Evolutionary conservation across 2,329 filamentous ascomycete species (phyloP).

Genomic region (Lasiodiplodia gonubiensis): DNA sequence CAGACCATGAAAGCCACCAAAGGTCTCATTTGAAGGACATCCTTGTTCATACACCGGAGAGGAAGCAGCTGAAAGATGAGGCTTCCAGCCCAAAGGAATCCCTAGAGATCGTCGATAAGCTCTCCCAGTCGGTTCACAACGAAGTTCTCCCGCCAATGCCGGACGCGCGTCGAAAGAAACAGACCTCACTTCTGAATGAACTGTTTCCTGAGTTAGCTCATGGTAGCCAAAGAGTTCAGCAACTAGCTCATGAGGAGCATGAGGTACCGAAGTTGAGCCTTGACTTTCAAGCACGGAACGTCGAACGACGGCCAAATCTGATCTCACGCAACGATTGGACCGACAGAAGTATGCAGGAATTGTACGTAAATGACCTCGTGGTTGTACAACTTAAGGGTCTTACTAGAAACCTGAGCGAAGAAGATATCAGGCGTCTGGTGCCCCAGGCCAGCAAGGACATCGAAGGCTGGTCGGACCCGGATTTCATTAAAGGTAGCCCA

Average conservation of each 20-base stretch:
- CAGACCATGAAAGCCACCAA: neutral
- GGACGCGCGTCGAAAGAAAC: neutral
- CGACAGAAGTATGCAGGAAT: neutral
- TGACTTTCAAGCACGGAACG: neutral
- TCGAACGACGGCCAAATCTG: neutral
- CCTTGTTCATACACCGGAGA: neutral
- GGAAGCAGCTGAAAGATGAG: no score
- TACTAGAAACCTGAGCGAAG: conserved; percentile 65
- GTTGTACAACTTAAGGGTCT: conserved; percentile 43
- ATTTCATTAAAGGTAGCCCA: conserved; percentile 62
- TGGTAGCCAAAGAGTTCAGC: neutral
- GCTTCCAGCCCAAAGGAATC: neutral
- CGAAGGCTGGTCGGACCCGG: conserved; percentile 66
- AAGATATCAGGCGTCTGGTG: conserved; percentile 73
- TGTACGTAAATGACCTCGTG: conserved; percentile 23
- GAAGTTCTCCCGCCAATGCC: neutral
- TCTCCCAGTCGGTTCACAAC: no score
- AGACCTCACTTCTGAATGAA: neutral
- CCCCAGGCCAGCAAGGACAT: conserved; percentile 65
- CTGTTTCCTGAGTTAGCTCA: conserved; percentile 23
- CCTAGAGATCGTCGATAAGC: no score
- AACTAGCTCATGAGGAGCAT: neutral
- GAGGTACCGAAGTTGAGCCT: conserved; percentile 13
- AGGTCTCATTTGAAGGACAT: neutral
- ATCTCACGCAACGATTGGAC: neutral